Conservation (phyloP, 2,329 filamentous ascomycete genomes). For the Pezicula radicicola region DNA sequence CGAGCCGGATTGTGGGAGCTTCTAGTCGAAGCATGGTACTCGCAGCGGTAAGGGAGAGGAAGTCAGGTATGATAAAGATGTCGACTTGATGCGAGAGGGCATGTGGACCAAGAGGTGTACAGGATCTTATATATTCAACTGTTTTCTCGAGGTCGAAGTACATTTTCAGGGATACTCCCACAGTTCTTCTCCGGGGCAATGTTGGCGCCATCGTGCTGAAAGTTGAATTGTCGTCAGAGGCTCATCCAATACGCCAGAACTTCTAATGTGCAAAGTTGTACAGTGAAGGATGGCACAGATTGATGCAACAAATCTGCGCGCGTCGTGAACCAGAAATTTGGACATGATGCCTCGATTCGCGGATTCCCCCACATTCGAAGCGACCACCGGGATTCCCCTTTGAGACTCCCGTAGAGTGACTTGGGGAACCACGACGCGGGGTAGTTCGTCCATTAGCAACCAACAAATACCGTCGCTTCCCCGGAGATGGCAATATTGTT, state of each 20-base stretch:
- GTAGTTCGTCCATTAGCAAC: background rate
- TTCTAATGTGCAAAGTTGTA: no score
- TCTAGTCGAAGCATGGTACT: conserved; percentile 43
- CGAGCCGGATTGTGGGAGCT: conserved; percentile 53
- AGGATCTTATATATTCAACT: conserved; percentile 50
- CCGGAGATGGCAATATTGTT: background rate
- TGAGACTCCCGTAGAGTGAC: background rate
- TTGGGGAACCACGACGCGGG: background rate
- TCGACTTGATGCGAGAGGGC: conserved; percentile 51
- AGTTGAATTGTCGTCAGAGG: no score
- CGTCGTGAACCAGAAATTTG: no score
- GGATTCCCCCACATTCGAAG: background rate
- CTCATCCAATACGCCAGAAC: no score
- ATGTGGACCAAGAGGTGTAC: conserved; percentile 38
- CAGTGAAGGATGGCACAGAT: no score
- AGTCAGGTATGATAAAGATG: conserved; percentile 77
- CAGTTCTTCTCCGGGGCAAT: conserved; percentile 53
- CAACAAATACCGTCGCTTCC: background rate
- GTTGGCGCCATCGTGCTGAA: conserved; percentile 12
- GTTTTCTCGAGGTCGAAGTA: conserved; percentile 72
- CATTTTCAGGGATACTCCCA: conserved; percentile 76
- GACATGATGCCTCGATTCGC: background rate
- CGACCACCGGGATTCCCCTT: background rate
- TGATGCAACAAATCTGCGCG: no score
- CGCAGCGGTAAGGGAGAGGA: conserved; percentile 60